Conservation (phyloP, 2,329 filamentous ascomycete genomes). For the Ceratocystis cubensis region DNA sequence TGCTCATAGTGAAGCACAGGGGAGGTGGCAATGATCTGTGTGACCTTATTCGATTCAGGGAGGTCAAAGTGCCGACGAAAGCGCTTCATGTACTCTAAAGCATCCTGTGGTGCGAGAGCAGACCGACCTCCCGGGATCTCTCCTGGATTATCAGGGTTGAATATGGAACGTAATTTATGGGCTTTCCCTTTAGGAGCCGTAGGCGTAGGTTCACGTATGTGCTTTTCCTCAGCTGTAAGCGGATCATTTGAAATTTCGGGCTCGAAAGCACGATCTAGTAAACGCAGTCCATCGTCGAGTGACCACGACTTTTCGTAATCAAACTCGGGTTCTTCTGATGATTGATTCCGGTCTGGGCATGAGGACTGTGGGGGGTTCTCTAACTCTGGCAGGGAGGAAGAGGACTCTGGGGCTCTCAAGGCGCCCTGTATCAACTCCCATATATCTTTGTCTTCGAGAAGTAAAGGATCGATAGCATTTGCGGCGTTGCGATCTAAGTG, state of each 20-base stretch:
- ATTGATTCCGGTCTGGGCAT: too few species aligned
- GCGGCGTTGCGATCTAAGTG: neutral
- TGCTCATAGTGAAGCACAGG: slow-evolving; percentile 10
- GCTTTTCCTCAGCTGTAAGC: slow-evolving; percentile 11
- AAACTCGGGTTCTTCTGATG: neutral
- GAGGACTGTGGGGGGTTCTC: neutral
- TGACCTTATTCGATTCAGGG: slow-evolving; percentile 6
- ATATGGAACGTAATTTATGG: neutral
- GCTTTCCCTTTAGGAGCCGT: neutral
- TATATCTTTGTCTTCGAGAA: slow-evolving; percentile 6
- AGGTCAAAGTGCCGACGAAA: slow-evolving; percentile 2
- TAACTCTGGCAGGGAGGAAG: neutral
- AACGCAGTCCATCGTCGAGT: slow-evolving; percentile 10
- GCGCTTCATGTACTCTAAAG: slow-evolving; percentile 18
- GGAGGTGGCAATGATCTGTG: slow-evolving; percentile 1
- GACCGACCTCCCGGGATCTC: neutral
- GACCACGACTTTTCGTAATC: slow-evolving; percentile 17
- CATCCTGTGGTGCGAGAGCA: neutral
- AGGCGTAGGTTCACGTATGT: neutral
- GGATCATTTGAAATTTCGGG: neutral
- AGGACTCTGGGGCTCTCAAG: neutral
- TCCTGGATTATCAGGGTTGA: slow-evolving; percentile 2
- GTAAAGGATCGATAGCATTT: slow-evolving; percentile 5
- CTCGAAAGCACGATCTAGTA: neutral
- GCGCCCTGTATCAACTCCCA: slow-evolving; percentile 12